These are phyloP conservation scores for Ambrosia hybrid DNA, from an alignment of 140 eudicot genomes.

Conservation along the genomic window DNA sequence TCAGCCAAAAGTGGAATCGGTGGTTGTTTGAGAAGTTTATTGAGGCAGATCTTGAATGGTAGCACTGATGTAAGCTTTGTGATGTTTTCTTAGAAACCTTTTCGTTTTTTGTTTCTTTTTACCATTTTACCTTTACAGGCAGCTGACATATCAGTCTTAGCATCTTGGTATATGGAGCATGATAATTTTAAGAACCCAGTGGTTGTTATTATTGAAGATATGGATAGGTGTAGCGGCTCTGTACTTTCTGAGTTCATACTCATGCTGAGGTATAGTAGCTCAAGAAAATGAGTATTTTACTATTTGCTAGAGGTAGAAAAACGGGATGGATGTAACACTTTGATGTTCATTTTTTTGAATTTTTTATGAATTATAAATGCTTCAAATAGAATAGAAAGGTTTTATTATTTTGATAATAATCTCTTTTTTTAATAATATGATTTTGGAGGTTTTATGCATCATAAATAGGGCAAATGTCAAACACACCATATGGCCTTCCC, in stretches of 20 bases:
- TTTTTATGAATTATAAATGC: neutral
- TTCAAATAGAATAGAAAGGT: neutral
- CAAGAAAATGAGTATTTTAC: neutral
- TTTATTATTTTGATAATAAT: neutral
- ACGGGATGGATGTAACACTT: no score
- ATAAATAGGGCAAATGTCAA: neutral
- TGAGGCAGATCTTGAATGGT: conserved; percentile 57
- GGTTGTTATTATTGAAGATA: conserved; percentile 76
- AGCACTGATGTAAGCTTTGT: conserved; percentile 59
- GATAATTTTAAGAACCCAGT: conserved; percentile 52
- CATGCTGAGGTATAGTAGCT: conserved; percentile 65
- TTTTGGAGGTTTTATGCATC: neutral
- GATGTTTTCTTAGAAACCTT: neutral
- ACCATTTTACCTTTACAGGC: conserved; percentile 36
- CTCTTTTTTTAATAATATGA: neutral
- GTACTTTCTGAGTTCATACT: conserved; percentile 84
- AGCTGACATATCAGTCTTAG: conserved; percentile 73
- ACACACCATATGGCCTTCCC: no score
- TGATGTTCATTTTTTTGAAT: neutral
- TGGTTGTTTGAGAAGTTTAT: conserved; percentile 68
- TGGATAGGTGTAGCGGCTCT: conserved; percentile 78
- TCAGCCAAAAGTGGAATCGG: conserved; percentile 76
- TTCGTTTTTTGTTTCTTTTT: conserved; percentile 7
- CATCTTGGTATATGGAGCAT: conserved; percentile 86
- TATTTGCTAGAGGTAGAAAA: neutral